Base-by-base conservation (phyloP, 169 alveolate genomes). In the Cystoisospora suis region DNA sequence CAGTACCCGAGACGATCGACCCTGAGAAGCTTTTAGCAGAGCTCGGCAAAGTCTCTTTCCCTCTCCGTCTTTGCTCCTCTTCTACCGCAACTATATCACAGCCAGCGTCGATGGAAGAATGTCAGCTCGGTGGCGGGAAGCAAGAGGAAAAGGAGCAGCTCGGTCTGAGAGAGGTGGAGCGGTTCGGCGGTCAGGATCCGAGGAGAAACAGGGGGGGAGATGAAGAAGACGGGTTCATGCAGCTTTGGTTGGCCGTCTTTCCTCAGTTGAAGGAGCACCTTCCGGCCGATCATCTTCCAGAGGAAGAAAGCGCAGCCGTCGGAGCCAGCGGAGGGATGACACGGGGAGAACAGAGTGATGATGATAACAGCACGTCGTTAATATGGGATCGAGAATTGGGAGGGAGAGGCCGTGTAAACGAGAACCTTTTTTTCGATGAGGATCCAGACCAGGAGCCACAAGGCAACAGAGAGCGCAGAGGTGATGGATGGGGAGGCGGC, bases 181-280 rank as follows among this genome's bases (percentile, higher is more conserved):
- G n/a, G n/a, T n/a, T n/a, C n/a, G 77, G 77, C 9, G 20, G 44
- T 3, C 77, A 65, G 77, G 3, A 65, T 9, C 42, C 45, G 34
- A 65, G 77, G 77, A 65, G 42, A 44, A 12, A 20, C 61, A 27
- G 42, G 32, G 83, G 83, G 53, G 47, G 42, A 38, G 83, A 81
- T 32, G 88, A 81, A 46, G 56, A 81, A 29, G 88, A n/a, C 3
- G 87, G 47, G n/a, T 81, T 81, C 75, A 81, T 81, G 88, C 70
- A 49, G 6, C 61, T 81, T n/a, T 81, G 88, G 88, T 75, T 81
- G 23, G 61, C 58, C 29, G 88, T 81, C 1, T 81, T 81, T 36
- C 88, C 88, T 81, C 61, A 47, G 40, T 49, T 81, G 36, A 38
- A 45, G 88, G 70, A 53, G 36, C 88, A 81, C 70, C n/a, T 81